Conservation (phyloP, 495 filamentous ascomycete genomes). For the Astrocystis sublimbata region DNA sequence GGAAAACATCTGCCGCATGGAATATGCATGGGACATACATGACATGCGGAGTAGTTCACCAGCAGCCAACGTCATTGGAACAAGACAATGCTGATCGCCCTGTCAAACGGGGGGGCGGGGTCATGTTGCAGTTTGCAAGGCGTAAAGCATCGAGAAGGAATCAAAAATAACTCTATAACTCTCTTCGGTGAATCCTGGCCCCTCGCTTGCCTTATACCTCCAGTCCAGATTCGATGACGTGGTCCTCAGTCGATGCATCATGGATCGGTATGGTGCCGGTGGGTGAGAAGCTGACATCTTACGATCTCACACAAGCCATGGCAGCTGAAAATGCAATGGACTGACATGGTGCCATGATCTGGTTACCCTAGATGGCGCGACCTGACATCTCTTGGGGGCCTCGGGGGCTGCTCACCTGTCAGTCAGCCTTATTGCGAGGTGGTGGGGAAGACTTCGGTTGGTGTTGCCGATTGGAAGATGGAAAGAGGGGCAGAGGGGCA, state of each 20-base stretch:
- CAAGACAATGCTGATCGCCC: conserved; percentile 1
- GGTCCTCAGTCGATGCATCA: not conserved
- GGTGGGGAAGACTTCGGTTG: no score
- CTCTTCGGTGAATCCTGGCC: not conserved
- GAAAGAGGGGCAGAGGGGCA: not conserved
- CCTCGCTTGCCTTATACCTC: not conserved
- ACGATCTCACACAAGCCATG: not conserved
- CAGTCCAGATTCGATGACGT: not conserved
- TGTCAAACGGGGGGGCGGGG: not conserved
- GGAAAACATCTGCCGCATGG: not conserved
- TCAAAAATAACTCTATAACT: no score
- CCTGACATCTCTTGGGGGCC: not conserved
- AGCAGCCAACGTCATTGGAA: not conserved
- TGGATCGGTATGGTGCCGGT: not conserved
- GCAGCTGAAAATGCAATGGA: not conserved
- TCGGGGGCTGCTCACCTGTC: not conserved
- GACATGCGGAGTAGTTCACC: not conserved
- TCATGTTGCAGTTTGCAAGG: no score
- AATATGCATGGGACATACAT: conserved; percentile 1
- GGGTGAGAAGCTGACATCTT: not conserved
- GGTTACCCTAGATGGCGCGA: not conserved
- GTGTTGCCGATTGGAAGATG: not conserved
- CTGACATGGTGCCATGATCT: conserved; percentile 1
- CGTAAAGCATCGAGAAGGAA: no score
- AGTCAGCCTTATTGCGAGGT: not conserved